Conservation (phyloP, 177 flowering plant genomes). For the Vitis hybrid region DNA sequence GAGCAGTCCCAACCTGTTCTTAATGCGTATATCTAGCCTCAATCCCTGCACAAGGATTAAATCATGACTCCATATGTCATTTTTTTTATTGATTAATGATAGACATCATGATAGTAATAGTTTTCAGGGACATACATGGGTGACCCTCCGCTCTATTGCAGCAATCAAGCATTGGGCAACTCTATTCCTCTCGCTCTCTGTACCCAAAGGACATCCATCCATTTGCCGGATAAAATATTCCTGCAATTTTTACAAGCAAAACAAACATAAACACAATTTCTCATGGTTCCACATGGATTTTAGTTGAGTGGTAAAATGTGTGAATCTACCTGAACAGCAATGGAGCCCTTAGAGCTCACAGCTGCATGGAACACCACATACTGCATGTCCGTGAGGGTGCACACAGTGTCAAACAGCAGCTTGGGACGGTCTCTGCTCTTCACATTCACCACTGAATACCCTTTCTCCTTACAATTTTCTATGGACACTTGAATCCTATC, state of each 20-base stretch:
- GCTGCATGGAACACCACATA: slow-evolving; percentile 82
- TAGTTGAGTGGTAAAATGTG: too few relatives aligned
- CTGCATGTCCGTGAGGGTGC: slow-evolving; percentile 76
- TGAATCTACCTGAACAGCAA: slow-evolving; percentile 61
- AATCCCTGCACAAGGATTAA: slow-evolving; percentile 52
- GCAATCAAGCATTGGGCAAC: slow-evolving; percentile 67
- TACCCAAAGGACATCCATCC: slow-evolving; percentile 61
- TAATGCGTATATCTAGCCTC: slow-evolving; percentile 63
- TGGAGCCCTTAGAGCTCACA: slow-evolving; percentile 52
- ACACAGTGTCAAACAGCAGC: slow-evolving; percentile 75
- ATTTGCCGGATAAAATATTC: slow-evolving; percentile 77
- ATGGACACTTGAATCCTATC: slow-evolving; percentile 35
- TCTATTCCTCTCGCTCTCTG: slow-evolving; percentile 51
- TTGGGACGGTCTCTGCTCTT: slow-evolving; percentile 67
- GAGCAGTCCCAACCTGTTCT: slow-evolving; percentile 59
- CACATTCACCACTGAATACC: slow-evolving; percentile 63
- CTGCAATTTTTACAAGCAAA: slow-evolving; percentile 29
- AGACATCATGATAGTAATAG: neutral
- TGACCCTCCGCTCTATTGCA: slow-evolving; percentile 74
- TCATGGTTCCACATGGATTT: too few relatives aligned
- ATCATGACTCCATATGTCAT: too few relatives aligned
- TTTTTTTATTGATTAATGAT: too few relatives aligned
- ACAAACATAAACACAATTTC: too few relatives aligned
- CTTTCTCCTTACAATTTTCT: slow-evolving; percentile 60
- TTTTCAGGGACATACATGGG: slow-evolving; percentile 49